phyloP scores from a whole-genome alignment of 179 eudicot genomes.

The Nepenthes alata region DNA sequence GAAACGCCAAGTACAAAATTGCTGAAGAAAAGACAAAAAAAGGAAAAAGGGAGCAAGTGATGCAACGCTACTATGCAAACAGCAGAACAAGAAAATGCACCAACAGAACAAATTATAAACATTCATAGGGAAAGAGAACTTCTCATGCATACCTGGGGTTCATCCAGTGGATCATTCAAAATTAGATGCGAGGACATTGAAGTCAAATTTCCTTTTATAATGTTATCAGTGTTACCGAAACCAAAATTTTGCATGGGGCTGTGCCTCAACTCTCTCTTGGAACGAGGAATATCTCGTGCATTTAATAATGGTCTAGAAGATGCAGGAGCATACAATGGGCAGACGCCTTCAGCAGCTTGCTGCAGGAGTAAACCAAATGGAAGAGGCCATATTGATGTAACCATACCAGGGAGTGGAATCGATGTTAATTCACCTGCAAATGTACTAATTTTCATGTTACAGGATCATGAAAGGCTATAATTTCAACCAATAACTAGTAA shows the following conservation, averaged over 20 bases:
- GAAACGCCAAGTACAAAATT: slow-evolving; percentile 1
- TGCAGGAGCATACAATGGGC: slow-evolving; percentile 23
- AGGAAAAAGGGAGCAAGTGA: background rate
- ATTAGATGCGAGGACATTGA: slow-evolving; percentile 69
- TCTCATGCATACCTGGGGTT: slow-evolving; percentile 53
- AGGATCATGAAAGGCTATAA: too few species aligned
- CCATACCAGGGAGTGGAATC: slow-evolving; percentile 53
- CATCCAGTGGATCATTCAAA: slow-evolving; percentile 72
- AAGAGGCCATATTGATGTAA: slow-evolving; percentile 89
- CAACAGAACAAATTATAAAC: background rate
- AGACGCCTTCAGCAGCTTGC: slow-evolving; percentile 54
- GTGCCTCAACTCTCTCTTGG: slow-evolving; percentile 50
- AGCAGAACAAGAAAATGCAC: background rate
- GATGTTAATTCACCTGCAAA: slow-evolving; percentile 72
- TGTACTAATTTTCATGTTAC: background rate
- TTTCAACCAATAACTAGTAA: too few species aligned
- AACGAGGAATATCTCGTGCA: slow-evolving; percentile 44
- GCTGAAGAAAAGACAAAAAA: slow-evolving; percentile 6
- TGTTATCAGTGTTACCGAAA: slow-evolving; percentile 22
- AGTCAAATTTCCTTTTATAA: slow-evolving; percentile 30
- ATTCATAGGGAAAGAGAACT: background rate
- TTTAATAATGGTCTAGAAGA: slow-evolving; percentile 39
- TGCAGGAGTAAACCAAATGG: slow-evolving; percentile 91
- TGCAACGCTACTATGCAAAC: background rate
- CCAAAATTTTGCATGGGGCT: slow-evolving; percentile 43